A percentile compares a stretch with the other conserved stretches of the same genome.
Conservation (phyloP, 371 early-diverging fungal genomes). For the Mucor circinelloides region DNA sequence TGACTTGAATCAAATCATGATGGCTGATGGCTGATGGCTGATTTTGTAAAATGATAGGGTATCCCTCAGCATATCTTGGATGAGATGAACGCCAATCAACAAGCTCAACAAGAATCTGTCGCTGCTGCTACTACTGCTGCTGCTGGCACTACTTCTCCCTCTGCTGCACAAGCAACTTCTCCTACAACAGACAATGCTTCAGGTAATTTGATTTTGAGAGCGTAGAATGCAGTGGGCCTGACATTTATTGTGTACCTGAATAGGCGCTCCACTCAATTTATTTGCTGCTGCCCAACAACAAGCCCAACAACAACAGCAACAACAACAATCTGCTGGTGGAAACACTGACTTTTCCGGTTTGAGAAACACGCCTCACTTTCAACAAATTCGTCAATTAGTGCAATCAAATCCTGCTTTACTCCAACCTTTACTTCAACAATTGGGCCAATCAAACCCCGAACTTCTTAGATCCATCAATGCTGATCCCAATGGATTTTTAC, state of each 20-base stretch:
- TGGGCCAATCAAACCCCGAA: slow-evolving; percentile 86
- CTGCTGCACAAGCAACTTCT: slow-evolving; percentile 40
- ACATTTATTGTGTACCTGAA: neutral
- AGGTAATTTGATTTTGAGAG: neutral
- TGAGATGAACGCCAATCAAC: slow-evolving; percentile 26
- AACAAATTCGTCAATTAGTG: slow-evolving; percentile 86
- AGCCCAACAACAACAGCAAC: slow-evolving; percentile 38
- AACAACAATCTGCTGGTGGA: slow-evolving; percentile 30
- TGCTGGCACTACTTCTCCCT: slow-evolving; percentile 37
- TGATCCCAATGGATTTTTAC: slow-evolving; percentile 84
- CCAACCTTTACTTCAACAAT: slow-evolving; percentile 83
- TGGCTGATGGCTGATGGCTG: neutral
- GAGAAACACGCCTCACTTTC: slow-evolving; percentile 86
- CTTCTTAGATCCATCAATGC: slow-evolving; percentile 75
- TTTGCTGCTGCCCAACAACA: slow-evolving; percentile 62
- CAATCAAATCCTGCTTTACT: slow-evolving; percentile 87
- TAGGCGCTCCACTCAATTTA: slow-evolving; percentile 53
- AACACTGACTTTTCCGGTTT: slow-evolving; percentile 61
- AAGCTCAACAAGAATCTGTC: slow-evolving; percentile 14
- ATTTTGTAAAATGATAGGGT: slow-evolving; percentile 35
- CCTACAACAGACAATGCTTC: slow-evolving; percentile 5
- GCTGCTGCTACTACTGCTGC: slow-evolving; percentile 41
- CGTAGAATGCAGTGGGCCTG: neutral
- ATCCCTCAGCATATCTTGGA: slow-evolving; percentile 51
- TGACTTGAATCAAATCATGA: neutral